Percentiles rank a stretch among this genome's conserved stretches.
These are phyloP conservation scores for Gossypium gossypioides DNA, from an alignment of 441 rosid species.

Conservation along the genomic window DNA sequence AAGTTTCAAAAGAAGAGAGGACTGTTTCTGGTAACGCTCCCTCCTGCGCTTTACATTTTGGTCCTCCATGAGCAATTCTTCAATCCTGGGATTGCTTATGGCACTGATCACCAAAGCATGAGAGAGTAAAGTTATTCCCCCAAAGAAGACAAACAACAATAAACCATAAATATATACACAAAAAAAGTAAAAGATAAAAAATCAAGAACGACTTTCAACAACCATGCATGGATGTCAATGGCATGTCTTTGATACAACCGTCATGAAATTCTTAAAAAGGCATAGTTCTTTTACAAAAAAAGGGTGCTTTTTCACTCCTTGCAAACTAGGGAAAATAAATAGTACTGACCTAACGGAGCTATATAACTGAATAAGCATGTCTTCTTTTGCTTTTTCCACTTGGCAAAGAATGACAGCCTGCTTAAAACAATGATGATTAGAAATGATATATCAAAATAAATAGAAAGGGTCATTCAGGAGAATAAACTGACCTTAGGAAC, in stretches of 20 bases:
- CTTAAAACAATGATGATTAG: constrained; percentile 20
- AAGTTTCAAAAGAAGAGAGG: constrained; percentile 73
- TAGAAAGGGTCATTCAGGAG: constrained; percentile 3
- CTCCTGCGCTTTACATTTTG: constrained; percentile 68
- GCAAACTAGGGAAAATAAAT: neutral
- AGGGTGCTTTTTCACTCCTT: neutral
- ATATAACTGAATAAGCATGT: constrained; percentile 92
- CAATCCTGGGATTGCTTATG: constrained; percentile 68
- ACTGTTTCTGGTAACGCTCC: constrained; percentile 77
- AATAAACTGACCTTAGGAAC: constrained; percentile 71
- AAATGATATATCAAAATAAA: neutral
- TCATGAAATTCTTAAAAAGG: neutral
- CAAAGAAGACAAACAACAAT: neutral
- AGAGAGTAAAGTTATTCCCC: constrained; percentile 9
- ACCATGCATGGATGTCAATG: neutral
- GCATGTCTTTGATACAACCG: neutral
- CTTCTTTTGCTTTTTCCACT: constrained; percentile 98
- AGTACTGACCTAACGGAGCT: constrained; percentile 71
- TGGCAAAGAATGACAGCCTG: constrained; percentile 99
- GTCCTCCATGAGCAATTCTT: constrained; percentile 84
- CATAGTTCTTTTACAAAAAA: neutral
- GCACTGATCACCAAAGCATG: constrained; percentile 34
- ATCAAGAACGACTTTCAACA: neutral
- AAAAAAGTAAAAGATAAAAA: neutral
- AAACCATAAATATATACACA: neutral